Conservation (phyloP, 208 protist genomes). For the Trypanosomatidae sp. region DNA sequence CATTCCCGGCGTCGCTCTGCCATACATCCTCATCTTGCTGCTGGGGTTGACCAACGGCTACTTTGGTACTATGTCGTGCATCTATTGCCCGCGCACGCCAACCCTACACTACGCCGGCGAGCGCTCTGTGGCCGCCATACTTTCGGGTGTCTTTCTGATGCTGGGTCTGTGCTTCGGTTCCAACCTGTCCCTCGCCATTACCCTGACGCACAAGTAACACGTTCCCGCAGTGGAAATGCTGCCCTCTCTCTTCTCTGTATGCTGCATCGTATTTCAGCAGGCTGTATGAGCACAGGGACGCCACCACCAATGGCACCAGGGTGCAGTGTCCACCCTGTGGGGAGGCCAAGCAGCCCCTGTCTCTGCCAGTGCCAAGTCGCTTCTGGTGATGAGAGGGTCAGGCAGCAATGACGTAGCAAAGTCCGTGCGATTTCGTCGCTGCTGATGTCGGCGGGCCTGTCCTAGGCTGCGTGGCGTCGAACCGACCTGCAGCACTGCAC, state of each 20-base stretch:
- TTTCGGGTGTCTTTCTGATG: conserved; percentile 46
- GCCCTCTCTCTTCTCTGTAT: not conserved
- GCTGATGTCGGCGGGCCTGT: not conserved
- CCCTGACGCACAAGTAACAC: conserved; percentile 23
- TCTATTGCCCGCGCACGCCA: conserved; percentile 52
- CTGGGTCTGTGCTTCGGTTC: conserved; percentile 56
- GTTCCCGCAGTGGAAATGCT: not conserved
- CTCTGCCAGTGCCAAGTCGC: not conserved
- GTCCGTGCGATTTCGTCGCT: not conserved
- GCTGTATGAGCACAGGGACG: not conserved
- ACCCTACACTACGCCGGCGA: conserved; percentile 53
- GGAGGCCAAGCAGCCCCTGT: not conserved
- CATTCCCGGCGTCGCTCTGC: conserved; percentile 41
- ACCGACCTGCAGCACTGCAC: not conserved
- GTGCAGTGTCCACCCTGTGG: not conserved
- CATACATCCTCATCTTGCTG: conserved; percentile 57
- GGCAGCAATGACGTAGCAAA: too few species aligned
- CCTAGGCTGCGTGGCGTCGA: not conserved
- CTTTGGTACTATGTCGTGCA: conserved; percentile 66
- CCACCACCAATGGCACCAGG: not conserved
- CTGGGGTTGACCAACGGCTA: conserved; percentile 79
- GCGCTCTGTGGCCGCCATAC: conserved; percentile 58
- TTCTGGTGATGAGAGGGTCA: not conserved
- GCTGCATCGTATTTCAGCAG: not conserved
- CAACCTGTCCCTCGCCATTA: conserved; percentile 49